Conservation (phyloP, 2,329 filamentous ascomycete species). For the Stylonectria norvegica region DNA sequence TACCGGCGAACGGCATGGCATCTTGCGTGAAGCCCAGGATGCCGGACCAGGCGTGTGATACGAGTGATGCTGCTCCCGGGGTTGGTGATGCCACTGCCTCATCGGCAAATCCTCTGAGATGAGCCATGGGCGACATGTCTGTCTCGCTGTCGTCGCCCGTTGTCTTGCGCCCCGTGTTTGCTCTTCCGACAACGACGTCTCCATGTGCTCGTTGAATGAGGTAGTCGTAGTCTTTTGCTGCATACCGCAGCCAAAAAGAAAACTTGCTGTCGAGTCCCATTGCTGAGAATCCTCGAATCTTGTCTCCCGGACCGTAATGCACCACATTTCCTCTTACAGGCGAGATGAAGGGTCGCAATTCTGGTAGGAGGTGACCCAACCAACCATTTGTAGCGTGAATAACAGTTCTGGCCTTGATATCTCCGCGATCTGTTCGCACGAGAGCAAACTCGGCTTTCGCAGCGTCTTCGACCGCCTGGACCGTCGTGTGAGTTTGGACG, state of each 20-base stretch:
- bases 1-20: constrained; percentile 4
- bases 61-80: neutral
- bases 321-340: constrained; percentile 9
- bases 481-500: constrained; percentile 21
- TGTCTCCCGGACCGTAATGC: neutral
- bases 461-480: constrained; percentile 8
- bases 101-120: constrained; percentile 10
- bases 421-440: constrained; percentile 19
- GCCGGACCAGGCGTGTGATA: constrained; percentile 14
- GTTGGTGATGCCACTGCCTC: neutral
- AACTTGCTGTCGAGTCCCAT: constrained; percentile 3
- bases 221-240: constrained; percentile 24
- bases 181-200: constrained; percentile 15
- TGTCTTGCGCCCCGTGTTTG: constrained; percentile 13
- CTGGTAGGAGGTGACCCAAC: constrained; percentile 21
- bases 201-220: constrained; percentile 20
- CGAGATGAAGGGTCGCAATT: constrained; percentile 13
- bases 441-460: constrained; percentile 5
- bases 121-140: constrained; percentile 9
- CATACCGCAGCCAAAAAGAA: constrained; percentile 19
- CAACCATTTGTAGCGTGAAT: constrained; percentile 28
- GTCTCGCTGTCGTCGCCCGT: constrained; percentile 15
- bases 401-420: constrained; percentile 16
- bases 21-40: constrained; percentile 19
- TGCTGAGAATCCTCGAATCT: neutral